These are phyloP conservation scores for Mycena amicta DNA, from an alignment of 768 basidiomycete species.

Conservation along the genomic window DNA sequence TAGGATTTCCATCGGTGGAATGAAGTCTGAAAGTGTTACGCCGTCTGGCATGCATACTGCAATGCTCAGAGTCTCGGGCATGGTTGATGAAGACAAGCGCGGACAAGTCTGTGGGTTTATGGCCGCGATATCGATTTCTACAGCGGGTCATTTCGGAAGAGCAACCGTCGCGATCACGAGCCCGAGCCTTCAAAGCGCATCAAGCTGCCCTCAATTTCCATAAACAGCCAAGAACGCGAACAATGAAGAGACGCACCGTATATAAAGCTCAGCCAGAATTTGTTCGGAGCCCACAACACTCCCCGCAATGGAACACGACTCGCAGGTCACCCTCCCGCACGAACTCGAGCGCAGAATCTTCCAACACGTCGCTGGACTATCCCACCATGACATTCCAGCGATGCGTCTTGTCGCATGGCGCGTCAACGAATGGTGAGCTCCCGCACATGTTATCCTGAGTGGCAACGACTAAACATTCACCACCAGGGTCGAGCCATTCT, in stretches of 20 bases:
- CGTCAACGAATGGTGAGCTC: slow-evolving; percentile 1
- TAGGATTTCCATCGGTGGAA: not conserved
- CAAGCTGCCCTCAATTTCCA: no score
- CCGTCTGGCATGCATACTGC: not conserved
- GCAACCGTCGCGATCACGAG: not conserved
- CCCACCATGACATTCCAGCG: not conserved
- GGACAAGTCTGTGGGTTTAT: not conserved
- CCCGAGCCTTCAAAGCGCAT: not conserved
- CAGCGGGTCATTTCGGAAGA: not conserved
- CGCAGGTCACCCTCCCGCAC: not conserved
- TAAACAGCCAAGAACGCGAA: no score
- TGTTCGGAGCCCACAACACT: not conserved
- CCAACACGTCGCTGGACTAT: not conserved
- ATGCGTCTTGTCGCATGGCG: slow-evolving; percentile 6
- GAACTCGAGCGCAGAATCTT: slow-evolving; percentile 12
- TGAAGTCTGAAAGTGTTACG: not conserved
- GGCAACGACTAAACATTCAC: no score
- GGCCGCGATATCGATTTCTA: not conserved
- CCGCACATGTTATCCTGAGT: no score
- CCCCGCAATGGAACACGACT: not conserved
- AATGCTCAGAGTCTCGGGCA: not conserved
- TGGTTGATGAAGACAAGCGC: no score
- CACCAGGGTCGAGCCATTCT: slow-evolving; percentile 8
- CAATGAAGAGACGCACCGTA: not conserved
- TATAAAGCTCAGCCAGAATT: not conserved